A percentile compares a stretch with the other conserved stretches of the same genome.
Conservation (phyloP, 495 filamentous ascomycete genomes). For the Aspergillus olivimuriae region DNA sequence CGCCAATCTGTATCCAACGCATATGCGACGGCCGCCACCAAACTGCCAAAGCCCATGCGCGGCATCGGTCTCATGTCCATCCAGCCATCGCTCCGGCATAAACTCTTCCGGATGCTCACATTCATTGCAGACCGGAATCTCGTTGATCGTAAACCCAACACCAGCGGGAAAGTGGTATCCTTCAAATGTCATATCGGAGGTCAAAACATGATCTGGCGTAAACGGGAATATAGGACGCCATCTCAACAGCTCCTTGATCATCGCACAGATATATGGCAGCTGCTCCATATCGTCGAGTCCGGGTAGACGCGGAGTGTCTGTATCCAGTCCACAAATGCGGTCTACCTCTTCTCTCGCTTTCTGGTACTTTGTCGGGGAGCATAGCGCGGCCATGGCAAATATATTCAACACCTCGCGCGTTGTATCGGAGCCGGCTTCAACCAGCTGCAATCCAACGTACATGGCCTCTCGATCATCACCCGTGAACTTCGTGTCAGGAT, state of each 20-base stretch:
- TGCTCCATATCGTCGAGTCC: conserved; percentile 16
- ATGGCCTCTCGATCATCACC: conserved; percentile 38
- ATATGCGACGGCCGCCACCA: conserved; percentile 38
- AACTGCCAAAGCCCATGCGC: conserved; percentile 33
- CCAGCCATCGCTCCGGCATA: conserved; percentile 39
- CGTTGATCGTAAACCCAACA: conserved; percentile 31
- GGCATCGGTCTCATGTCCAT: conserved; percentile 26
- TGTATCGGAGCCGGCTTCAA: conserved; percentile 43
- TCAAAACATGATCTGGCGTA: conserved; percentile 24
- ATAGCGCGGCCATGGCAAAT: conserved; percentile 29
- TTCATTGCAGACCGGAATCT: conserved; percentile 22
- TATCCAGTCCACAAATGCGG: conserved; percentile 22
- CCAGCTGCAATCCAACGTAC: conserved; percentile 33
- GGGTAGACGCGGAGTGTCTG: conserved; percentile 27
- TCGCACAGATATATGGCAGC: conserved; percentile 26
- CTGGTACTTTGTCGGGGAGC: conserved; percentile 21
- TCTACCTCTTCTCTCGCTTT: conserved; percentile 33
- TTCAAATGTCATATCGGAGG: conserved; percentile 45
- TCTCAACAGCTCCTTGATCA: conserved; percentile 29
- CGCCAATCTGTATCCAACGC: conserved; percentile 41
- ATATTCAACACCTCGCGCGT: conserved; percentile 33
- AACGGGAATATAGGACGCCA: conserved; percentile 31
- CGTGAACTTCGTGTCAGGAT: conserved; percentile 27
- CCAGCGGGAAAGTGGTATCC: conserved; percentile 44
- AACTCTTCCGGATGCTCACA: conserved; percentile 27